phyloP scores from a whole-genome alignment of 805 yeast species.

The Wickerhamiella brachini region DNA sequence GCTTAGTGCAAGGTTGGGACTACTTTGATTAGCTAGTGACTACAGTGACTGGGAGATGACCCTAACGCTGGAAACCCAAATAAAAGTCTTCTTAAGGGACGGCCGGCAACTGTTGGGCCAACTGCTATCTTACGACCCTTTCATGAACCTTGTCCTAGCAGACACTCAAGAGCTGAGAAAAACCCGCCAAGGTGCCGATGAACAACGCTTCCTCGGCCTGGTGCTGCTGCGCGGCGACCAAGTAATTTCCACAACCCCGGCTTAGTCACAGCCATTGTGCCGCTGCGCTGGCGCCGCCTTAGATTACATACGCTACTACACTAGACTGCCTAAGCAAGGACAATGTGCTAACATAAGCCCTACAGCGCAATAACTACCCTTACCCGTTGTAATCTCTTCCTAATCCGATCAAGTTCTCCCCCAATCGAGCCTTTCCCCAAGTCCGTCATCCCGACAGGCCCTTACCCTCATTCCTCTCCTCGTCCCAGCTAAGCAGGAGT shows the following conservation, averaged over 20 bases:
- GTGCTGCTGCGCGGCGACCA: slow-evolving; percentile 81
- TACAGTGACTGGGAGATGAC: neutral
- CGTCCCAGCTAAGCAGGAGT: neutral
- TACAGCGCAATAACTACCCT: too few species aligned
- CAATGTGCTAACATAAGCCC: too few species aligned
- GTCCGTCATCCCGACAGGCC: too few species aligned
- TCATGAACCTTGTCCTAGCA: slow-evolving; percentile 71
- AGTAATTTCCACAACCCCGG: slow-evolving; percentile 51
- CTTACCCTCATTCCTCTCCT: too few species aligned
- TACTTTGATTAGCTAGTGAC: neutral
- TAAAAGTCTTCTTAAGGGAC: slow-evolving; percentile 65
- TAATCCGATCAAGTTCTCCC: too few species aligned
- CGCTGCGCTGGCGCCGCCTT: too few species aligned
- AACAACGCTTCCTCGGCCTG: slow-evolving; percentile 67
- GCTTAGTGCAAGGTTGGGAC: too few species aligned
- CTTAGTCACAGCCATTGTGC: neutral
- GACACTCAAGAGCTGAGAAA: slow-evolving; percentile 76
- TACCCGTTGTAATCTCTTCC: too few species aligned
- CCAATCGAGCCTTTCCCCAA: too few species aligned
- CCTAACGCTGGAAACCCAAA: slow-evolving; percentile 31
- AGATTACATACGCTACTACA: too few species aligned
- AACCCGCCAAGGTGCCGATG: slow-evolving; percentile 46
- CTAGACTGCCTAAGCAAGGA: too few species aligned
- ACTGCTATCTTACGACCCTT: slow-evolving; percentile 72
- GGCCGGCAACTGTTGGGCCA: slow-evolving; percentile 67